phyloP scores from a whole-genome alignment of 169 alveolate genomes.

The Cryptosporidium canis region DNA sequence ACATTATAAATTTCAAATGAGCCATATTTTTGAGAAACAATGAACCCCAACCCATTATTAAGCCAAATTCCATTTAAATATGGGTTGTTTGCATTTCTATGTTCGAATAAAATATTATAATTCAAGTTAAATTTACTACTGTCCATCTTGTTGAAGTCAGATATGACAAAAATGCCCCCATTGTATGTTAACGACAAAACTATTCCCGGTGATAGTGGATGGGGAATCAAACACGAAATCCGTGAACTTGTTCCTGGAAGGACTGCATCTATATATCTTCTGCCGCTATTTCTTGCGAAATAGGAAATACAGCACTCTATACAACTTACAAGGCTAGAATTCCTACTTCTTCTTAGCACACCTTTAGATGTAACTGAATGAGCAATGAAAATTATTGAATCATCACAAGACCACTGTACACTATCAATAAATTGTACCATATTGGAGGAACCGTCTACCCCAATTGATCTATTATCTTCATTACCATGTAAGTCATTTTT shows the following conservation, averaged over 20 bases:
- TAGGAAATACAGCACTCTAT: slow-evolving; percentile 51
- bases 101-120: slow-evolving; percentile 23
- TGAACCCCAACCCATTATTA: slow-evolving; percentile 49
- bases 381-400: slow-evolving; percentile 46
- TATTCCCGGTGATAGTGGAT: slow-evolving; percentile 21
- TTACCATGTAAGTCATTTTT: background rate
- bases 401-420: slow-evolving; percentile 66
- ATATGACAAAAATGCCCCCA: slow-evolving; percentile 35
- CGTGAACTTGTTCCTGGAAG: slow-evolving; percentile 61
- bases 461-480: slow-evolving; percentile 6
- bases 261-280: slow-evolving; percentile 43
- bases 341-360: background rate
- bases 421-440: slow-evolving; percentile 53
- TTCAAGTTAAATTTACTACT: background rate
- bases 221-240: slow-evolving; percentile 18
- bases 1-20: slow-evolving; percentile 23
- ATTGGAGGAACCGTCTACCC: background rate
- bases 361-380: slow-evolving; percentile 36
- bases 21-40: slow-evolving; percentile 66
- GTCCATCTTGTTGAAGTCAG: background rate
- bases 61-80: slow-evolving; percentile 58
- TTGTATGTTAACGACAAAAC: slow-evolving; percentile 29
- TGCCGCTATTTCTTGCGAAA: slow-evolving; percentile 23
- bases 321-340: slow-evolving; percentile 20
- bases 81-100: slow-evolving; percentile 34